Base-by-base conservation (phyloP, 148 eudicot species). In the Rhododendron simsii region DNA sequence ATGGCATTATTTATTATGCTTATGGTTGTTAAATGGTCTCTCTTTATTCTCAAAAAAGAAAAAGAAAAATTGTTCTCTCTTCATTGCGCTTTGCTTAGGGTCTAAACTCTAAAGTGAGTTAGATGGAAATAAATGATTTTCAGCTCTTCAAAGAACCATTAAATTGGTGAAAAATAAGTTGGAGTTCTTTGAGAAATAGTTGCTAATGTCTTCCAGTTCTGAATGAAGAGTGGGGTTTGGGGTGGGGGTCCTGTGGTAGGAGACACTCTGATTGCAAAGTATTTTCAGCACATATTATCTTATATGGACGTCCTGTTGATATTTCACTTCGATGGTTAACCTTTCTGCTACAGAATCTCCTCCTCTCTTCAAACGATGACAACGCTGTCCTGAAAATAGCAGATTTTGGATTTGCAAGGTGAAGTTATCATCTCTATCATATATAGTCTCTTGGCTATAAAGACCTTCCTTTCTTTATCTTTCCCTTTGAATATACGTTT, bases 321-420 rank as follows among this genome's bases (percentile, higher is more conserved):
- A 78, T 44, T 21, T 53, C 76, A 75, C 33, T 23, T 74, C n/a
- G 9, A 81, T 85, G 74, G 57, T 18, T 84, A 21, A 89, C 71
- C 45, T 85, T 85, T 87, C 20, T 89, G 82, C 76, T 85, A 90
- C 96, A 96, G 99, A 96, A 96, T 90, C 94, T 96, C 50, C 96
- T 96, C 63, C 94, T 96, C 78, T 90, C 93, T 78, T 80, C 94
- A 63, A 93, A 90, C 71, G 91, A 87, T 82, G 92, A 91, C 73
- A 91, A 88, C 47, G 90, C 96, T 83, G 90, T 88, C 88, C 87
- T 96, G 90, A 96, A 96, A 94, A 95, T 96, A 89, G 99, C 99
- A 86, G 98, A 96, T 92, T 96, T 96, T 88, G 99, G 99, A 45
- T 96, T 96, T 88, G 99, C 99, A 55, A 94, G 99, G 99, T 96